Base-by-base conservation (phyloP, 2,329 filamentous ascomycete species). In the Alternaria atra region DNA sequence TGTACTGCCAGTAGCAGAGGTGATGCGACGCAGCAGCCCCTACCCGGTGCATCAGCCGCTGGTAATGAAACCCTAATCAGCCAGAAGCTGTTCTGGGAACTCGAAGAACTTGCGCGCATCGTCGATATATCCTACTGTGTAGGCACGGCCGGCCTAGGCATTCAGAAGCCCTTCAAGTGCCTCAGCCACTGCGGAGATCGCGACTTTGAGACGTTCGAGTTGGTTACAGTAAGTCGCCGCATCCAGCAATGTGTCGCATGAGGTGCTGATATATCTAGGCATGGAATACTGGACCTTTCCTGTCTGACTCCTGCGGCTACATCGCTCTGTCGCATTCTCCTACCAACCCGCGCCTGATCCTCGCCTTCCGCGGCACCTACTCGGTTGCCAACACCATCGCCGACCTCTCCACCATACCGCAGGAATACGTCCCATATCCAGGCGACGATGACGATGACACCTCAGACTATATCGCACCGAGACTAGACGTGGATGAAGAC, bases 101-200 rank as follows among this genome's bases (percentile, higher is more conserved):
- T 99, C 13, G 93, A 97, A 79, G 91, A 97, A 72, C 84, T 94
- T 56, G 88, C 94, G n/a, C 90, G 94, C 55, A 86, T 98, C 27
- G 94, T 97, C 64, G 95, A 99, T 77, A 95, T 98, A 61, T 84
- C 93, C 48, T 98, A 98, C 80, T 99, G 95, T 78, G 91, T 98
- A 60, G 93, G 94, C 63, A 89, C 86, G 5, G 90, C 91, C 0
- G 94, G 93, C 10, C 86, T 97, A 56, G 95, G 94, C 39, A 89
- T 99, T 63, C 84, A 85, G 51, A 89, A 89, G 67, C 95, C 95
- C 0, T 99, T 99, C 77, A 81, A 85, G 32, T 99, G 95, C 79
- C 86, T 90, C 13, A 95, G 91, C 60, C 91, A 92, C 67, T 99
- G 95, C 80, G 83, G 83, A 37, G 93, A 97, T 54, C 83, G 83